Percentiles rank a stretch among this genome's conserved stretches.
phyloP scores from a whole-genome alignment of 257 asterid genomes.

The Leptodermis oblonga region DNA sequence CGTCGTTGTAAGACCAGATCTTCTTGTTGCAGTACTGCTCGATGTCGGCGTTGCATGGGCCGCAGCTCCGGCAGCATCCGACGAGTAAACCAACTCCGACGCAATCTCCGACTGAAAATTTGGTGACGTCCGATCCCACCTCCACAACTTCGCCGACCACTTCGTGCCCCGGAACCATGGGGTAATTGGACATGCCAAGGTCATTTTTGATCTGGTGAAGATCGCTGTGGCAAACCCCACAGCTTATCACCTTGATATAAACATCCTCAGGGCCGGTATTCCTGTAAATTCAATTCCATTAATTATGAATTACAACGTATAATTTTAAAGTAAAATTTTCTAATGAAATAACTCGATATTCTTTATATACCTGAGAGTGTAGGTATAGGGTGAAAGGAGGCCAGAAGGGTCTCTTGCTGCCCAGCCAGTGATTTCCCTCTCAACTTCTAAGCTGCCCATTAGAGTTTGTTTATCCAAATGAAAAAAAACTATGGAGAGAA shows the following conservation, averaged over 20 bases:
- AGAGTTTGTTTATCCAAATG: too few species aligned
- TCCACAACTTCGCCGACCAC: conserved; percentile 90
- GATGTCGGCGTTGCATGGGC: conserved; percentile 59
- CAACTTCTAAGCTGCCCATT: conserved; percentile 68
- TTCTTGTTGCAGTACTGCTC: conserved; percentile 95
- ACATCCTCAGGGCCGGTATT: conserved; percentile 80
- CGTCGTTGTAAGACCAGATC: conserved; percentile 92
- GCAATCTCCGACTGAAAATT: conserved; percentile 61
- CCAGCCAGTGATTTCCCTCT: conserved; percentile 62
- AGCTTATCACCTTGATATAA: conserved; percentile 63
- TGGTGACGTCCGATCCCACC: conserved; percentile 71
- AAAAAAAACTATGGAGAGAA: not conserved
- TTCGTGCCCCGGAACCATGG: conserved; percentile 99
- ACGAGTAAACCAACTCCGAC: conserved; percentile 85
- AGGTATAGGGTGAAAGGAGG: conserved; percentile 69
- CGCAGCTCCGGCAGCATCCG: conserved; percentile 70
- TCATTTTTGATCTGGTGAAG: conserved; percentile 83
- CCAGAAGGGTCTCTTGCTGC: conserved; percentile 92
- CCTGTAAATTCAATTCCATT: too few species aligned
- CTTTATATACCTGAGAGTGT: conserved; percentile 73
- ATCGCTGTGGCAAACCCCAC: conserved; percentile 90
- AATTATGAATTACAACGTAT: too few species aligned
- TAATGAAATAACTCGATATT: not conserved
- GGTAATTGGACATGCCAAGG: conserved; percentile 92
- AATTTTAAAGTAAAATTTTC: too few species aligned